phyloP scores from a whole-genome alignment of 2,329 filamentous ascomycete species.

The Venturia nashicola region DNA sequence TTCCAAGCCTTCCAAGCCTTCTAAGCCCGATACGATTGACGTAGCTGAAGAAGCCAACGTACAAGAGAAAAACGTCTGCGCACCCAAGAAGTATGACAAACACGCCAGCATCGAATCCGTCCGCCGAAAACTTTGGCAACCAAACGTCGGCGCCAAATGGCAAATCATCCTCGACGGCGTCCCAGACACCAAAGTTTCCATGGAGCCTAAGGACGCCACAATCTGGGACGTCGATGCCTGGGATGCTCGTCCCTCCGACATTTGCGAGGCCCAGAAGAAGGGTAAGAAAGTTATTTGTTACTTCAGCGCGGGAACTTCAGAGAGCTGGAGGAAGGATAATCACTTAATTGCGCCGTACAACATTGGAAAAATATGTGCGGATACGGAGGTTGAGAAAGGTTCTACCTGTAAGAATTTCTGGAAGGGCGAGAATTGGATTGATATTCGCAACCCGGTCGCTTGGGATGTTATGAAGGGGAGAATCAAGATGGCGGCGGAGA shows the following conservation, averaged over 20 bases:
- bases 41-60: neutral
- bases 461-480: slow-evolving; percentile 17
- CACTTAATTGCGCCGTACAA: slow-evolving; percentile 13
- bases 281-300: slow-evolving; percentile 43
- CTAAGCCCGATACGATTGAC: neutral
- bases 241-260: slow-evolving; percentile 34
- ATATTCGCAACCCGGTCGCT: slow-evolving; percentile 15
- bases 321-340: slow-evolving; percentile 16
- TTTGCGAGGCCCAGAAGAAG: slow-evolving; percentile 34
- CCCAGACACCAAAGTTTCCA: slow-evolving; percentile 16
- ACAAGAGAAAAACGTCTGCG: neutral
- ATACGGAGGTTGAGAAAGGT: neutral
- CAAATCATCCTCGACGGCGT: slow-evolving; percentile 46
- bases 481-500: slow-evolving; percentile 17
- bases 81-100: neutral
- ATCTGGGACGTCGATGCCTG: slow-evolving; percentile 50
- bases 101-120: neutral
- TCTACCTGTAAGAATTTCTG: slow-evolving; percentile 10
- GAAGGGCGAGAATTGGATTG: slow-evolving; percentile 17
- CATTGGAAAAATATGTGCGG: slow-evolving; percentile 13
- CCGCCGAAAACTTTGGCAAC: slow-evolving; percentile 36
- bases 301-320: slow-evolving; percentile 17
- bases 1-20: too few relatives aligned
- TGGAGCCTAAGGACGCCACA: neutral
- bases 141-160: slow-evolving; percentile 41